A percentile compares a stretch with the other conserved stretches of the same genome.
Evolutionary conservation across 2,329 filamentous ascomycete genomes (phyloP).

Genomic region (Pseudopithomyces chartarum): DNA sequence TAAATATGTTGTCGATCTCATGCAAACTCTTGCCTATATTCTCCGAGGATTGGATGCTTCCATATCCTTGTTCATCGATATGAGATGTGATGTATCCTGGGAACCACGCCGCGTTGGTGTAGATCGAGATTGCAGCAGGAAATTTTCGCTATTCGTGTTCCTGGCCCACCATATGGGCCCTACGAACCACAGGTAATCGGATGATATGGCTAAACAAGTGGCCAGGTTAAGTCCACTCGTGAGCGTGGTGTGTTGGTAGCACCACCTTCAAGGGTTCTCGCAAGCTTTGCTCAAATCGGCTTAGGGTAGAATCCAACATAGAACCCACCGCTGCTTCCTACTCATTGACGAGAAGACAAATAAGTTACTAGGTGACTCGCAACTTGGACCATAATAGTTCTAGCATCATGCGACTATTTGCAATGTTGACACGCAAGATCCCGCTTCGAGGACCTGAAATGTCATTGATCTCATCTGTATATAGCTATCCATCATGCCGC

Average conservation of each 20-base stretch:
- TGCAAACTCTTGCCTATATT: neutral
- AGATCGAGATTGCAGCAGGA: neutral
- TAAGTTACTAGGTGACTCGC: neutral
- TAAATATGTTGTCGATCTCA: constrained; percentile 4
- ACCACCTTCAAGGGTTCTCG: constrained; percentile 6
- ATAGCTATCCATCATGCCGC: neutral
- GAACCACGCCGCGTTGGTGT: too few species aligned
- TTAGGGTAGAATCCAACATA: neutral
- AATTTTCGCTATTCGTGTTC: neutral
- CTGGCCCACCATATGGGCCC: neutral
- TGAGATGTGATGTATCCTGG: too few species aligned
- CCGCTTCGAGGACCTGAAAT: neutral
- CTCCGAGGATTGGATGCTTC: neutral
- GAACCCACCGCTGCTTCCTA: neutral
- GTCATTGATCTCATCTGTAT: neutral
- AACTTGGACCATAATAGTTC: neutral
- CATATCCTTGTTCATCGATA: neutral
- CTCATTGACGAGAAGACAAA: neutral
- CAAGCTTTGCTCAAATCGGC: neutral
- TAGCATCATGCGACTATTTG: constrained; percentile 5
- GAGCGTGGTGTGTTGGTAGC: constrained; percentile 1
- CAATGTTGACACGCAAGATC: neutral
- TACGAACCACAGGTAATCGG: neutral
- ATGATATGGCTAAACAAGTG: neutral
- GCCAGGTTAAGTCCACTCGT: neutral